Base-by-base conservation (phyloP, 1,284 basidiomycete species). In the Phellinidium pouzarii region DNA sequence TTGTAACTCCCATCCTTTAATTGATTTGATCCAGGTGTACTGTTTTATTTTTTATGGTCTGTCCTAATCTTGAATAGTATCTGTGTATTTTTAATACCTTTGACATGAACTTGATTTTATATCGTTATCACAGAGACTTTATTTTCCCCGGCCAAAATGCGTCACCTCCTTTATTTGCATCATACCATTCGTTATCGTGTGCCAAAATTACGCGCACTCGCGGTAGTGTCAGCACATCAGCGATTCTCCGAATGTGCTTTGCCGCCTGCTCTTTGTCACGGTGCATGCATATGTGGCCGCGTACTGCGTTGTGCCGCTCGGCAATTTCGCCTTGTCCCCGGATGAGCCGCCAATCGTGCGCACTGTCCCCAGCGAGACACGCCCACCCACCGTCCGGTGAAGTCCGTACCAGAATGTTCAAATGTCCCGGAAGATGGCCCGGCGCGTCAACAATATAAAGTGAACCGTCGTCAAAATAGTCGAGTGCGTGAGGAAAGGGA, bases 401-500 rank as follows among this genome's bases (percentile, higher is more conserved):
- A 22, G 80, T 82, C 42, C 82, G 76, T 20, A 69, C 76, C 17
- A 82, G 71, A 19, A 76, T 60, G 53, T 75, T 77, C 52, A 82
- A 55, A 59, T 82, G 79, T 0, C 79, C 79, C 0, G 68, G 62
- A 25, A 77, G 65, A 61, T 82, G 78, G 0, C 79, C 79, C 12
- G 76, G 73, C 5, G 79, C 70, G 57, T 82, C 74, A 51, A 82
- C 66, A 51, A 83, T 65, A 60, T 79, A 79, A 38, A 80, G 54
- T 56, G 74, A 76, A 2, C 80, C 80, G 56, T 84, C 80, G 14
- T 71, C 72, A 59, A 74, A 80, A 56, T 72, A 74, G 64, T 84
- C 79, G 25, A 74, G 59, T 4, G 75, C 73, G 40, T 65, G 69
- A 4, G 73, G 71, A 62, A 80, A 82, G 3, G 76, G 74, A 0